Conservation (phyloP, 2,329 filamentous ascomycete species). For the Exophiala mesophila region DNA sequence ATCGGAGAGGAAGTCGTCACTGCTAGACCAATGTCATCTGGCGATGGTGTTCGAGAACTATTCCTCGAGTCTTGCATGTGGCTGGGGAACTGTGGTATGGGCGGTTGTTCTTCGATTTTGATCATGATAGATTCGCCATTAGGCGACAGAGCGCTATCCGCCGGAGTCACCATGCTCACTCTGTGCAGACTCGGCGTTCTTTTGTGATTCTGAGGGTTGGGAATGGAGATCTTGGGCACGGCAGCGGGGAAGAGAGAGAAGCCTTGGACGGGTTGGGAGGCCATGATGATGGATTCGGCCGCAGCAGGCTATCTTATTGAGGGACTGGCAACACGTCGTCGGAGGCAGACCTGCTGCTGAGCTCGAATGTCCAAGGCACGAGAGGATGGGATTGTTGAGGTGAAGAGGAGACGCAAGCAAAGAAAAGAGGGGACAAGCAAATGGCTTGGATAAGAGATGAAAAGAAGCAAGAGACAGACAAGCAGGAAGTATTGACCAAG, state of each 20-base stretch:
- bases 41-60: constrained; percentile 14
- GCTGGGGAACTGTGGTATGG: constrained; percentile 11
- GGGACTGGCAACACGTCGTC: not conserved
- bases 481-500: constrained; percentile 4
- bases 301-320: constrained; percentile 6
- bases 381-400: too few species aligned
- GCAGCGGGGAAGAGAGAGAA: constrained; percentile 23
- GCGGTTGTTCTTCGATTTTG: constrained; percentile 20
- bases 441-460: constrained; percentile 12
- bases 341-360: constrained; percentile 22
- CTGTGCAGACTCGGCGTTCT: constrained; percentile 24
- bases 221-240: constrained; percentile 23
- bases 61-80: constrained; percentile 6
- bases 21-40: constrained; percentile 24
- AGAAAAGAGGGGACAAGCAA: constrained; percentile 2
- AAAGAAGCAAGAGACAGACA: too few species aligned
- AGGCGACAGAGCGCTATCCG: constrained; percentile 13
- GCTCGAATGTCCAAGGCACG: too few species aligned
- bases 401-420: too few species aligned
- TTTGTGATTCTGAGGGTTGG: constrained; percentile 25
- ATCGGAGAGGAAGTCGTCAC: constrained; percentile 25
- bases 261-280: constrained; percentile 12
- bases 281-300: constrained; percentile 13
- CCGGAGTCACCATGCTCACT: constrained; percentile 12
- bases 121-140: constrained; percentile 18